Evolutionary conservation across 768 basidiomycete genomes (phyloP).

Genomic region (Kwoniella newhampshirensis): DNA sequence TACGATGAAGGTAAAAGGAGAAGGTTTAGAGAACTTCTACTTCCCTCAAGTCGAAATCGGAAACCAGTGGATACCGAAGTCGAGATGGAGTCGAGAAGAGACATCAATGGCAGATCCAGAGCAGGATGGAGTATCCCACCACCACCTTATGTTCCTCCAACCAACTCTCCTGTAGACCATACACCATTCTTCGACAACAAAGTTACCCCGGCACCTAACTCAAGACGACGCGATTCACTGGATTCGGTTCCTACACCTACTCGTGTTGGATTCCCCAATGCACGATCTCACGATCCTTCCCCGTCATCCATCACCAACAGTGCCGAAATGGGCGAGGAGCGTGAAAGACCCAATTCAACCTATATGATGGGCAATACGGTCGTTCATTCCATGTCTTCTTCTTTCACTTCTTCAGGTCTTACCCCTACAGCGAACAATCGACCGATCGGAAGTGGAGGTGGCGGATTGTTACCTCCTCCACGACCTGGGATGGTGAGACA

Average conservation of each 20-base stretch:
- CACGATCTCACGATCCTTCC: not conserved
- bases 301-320: not conserved
- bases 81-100: not conserved
- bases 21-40: constrained; percentile 17
- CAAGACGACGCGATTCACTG: not conserved
- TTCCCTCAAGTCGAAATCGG: constrained; percentile 12
- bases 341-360: too few species aligned
- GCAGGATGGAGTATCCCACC: constrained; percentile 7
- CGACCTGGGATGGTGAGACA: constrained; percentile 9
- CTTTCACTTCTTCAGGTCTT: not conserved
- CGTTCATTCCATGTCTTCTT: constrained; percentile 13
- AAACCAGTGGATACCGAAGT: not conserved
- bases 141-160: constrained; percentile 12
- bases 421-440: not conserved
- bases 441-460: too few species aligned
- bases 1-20: constrained; percentile 13
- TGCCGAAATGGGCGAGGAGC: not conserved
- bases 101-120: not conserved
- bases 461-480: constrained; percentile 10
- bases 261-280: constrained; percentile 4
- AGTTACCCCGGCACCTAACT: not conserved
- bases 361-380: not conserved
- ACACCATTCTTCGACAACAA: not conserved
- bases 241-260: constrained; percentile 17
- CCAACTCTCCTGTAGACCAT: not conserved